phyloP scores from a whole-genome alignment of 257 asterid species.

The Gardenia jasminoides region DNA sequence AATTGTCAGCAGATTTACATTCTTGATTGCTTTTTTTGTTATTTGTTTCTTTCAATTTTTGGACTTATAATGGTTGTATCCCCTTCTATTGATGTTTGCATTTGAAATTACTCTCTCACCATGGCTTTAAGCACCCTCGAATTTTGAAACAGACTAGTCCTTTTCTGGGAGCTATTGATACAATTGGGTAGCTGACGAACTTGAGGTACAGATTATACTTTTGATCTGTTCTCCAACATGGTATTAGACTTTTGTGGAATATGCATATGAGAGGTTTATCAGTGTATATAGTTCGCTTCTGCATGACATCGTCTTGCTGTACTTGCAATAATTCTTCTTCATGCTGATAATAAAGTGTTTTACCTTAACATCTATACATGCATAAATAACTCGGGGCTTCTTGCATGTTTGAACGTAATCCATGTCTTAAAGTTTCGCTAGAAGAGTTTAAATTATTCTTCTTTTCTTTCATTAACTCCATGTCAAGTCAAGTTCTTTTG shows the following conservation, averaged over 20 bases:
- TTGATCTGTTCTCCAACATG: background rate
- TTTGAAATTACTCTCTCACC: background rate
- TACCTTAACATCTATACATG: background rate
- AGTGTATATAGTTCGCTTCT: background rate
- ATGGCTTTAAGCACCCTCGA: background rate
- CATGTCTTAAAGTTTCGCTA: background rate
- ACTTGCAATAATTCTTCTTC: background rate
- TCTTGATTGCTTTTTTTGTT: background rate
- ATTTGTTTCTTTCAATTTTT: too few species aligned
- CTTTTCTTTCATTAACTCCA: too few species aligned
- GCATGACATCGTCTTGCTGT: background rate
- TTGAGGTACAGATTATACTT: background rate
- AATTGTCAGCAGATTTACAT: background rate
- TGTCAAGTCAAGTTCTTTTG: background rate
- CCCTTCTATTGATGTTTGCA: too few species aligned
- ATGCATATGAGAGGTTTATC: background rate
- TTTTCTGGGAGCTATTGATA: background rate
- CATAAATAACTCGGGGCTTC: background rate
- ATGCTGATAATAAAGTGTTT: background rate
- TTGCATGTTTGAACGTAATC: background rate
- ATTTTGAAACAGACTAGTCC: background rate
- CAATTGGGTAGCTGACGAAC: background rate
- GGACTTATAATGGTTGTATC: background rate
- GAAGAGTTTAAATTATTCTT: background rate
- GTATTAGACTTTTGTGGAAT: background rate